A percentile compares a stretch with the other conserved stretches of the same genome.
Evolutionary conservation across 345 rosid genomes (phyloP).

Genomic region (Corymbia maculata): DNA sequence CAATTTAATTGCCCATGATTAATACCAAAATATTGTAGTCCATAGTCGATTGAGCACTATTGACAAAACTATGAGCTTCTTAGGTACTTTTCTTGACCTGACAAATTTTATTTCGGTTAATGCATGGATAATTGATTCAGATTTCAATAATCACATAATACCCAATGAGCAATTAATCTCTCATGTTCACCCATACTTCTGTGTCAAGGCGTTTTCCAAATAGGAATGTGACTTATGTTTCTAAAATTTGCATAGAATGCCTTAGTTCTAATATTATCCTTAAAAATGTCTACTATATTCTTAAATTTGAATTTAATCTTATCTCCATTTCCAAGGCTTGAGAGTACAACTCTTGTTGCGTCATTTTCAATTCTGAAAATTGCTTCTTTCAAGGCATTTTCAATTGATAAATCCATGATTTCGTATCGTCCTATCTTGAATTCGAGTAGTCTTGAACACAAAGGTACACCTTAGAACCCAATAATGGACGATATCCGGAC

Average conservation of each 20-base stretch:
- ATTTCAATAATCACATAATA: accelerated
- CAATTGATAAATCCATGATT: accelerated
- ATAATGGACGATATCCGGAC: neutral
- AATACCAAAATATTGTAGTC: neutral
- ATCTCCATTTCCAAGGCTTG: neutral
- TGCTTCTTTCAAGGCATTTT: neutral
- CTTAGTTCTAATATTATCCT: neutral
- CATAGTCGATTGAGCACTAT: neutral
- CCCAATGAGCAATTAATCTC: neutral
- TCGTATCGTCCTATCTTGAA: neutral
- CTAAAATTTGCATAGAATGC: accelerated
- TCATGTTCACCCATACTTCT: too few species aligned
- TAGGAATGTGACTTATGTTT: neutral
- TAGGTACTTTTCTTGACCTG: neutral
- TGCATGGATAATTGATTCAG: too few species aligned
- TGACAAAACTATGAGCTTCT: neutral
- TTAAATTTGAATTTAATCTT: too few species aligned
- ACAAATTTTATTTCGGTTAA: too few species aligned
- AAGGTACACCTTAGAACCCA: neutral
- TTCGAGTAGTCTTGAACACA: neutral
- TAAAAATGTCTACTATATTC: too few species aligned
- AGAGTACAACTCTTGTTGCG: neutral
- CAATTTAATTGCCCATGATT: too few species aligned
- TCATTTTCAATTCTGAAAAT: too few species aligned
- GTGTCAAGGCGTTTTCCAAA: too few species aligned